phyloP scores from a whole-genome alignment of 192 early-diverging fungal species.

The Thamnidium elegans region DNA sequence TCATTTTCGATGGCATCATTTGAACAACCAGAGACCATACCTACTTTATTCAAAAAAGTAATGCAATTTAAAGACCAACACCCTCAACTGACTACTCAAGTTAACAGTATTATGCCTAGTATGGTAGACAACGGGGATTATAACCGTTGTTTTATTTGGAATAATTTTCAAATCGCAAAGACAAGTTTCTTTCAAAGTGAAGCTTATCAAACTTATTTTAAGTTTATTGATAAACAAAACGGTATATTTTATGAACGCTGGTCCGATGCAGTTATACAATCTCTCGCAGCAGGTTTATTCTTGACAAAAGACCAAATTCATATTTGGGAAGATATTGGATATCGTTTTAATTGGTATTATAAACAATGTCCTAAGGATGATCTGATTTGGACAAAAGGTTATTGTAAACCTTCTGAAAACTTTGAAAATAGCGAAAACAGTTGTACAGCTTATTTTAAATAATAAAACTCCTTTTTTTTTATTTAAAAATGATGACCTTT shows the following conservation, averaged over 20 bases:
- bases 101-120: conserved; percentile 15
- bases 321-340: conserved; percentile 71
- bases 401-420: conserved; percentile 49
- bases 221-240: conserved; percentile 57
- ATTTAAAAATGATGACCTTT: no score
- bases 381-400: conserved; percentile 33
- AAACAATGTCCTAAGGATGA: conserved; percentile 67
- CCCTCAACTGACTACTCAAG: conserved; percentile 27
- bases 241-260: conserved; percentile 75
- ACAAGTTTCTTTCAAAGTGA: conserved; percentile 52
- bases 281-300: conserved; percentile 58
- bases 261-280: conserved; percentile 70
- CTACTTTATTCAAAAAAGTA: conserved; percentile 44
- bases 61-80: conserved; percentile 32
- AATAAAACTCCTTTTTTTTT: no score
- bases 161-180: conserved; percentile 62
- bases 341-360: conserved; percentile 53
- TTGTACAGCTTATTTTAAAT: conserved; percentile 24
- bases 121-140: conserved; percentile 38
- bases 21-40: conserved; percentile 46
- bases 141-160: conserved; percentile 74
- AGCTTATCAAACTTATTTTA: conserved; percentile 59
- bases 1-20: conserved; percentile 49
- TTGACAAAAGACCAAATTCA: conserved; percentile 65
- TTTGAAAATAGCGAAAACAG: conserved; percentile 35